These are phyloP conservation scores for Boletus sensibilis DNA, from an alignment of 768 basidiomycete genomes.

Conservation along the genomic window DNA sequence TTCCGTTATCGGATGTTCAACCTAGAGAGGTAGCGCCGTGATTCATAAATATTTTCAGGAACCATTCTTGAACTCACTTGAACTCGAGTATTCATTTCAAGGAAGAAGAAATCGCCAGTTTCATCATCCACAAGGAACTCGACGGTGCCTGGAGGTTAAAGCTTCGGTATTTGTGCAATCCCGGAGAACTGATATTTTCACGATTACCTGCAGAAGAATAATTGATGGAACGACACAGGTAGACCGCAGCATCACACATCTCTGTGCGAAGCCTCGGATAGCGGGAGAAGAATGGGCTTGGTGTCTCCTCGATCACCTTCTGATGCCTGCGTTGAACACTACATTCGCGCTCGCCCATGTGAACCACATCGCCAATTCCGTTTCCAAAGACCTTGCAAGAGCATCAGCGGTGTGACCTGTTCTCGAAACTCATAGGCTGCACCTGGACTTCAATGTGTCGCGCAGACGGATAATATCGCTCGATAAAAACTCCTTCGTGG, in stretches of 20 bases:
- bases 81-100: conserved; percentile 72
- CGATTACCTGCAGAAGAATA: conserved; percentile 57
- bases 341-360: conserved; percentile 71
- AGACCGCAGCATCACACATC: conserved; percentile 55
- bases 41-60: neutral
- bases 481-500: conserved; percentile 54
- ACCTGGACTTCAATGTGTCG: conserved; percentile 71
- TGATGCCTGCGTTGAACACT: conserved; percentile 68
- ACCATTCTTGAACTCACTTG: conserved; percentile 36
- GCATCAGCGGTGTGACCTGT: neutral
- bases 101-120: conserved; percentile 57
- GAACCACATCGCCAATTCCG: conserved; percentile 54
- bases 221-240: conserved; percentile 46
- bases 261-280: conserved; percentile 44
- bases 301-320: conserved; percentile 71
- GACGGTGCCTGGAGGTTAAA: conserved; percentile 48
- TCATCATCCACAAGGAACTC: conserved; percentile 63
- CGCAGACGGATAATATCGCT: conserved; percentile 53
- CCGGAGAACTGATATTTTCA: neutral
- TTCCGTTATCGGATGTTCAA: conserved; percentile 70
- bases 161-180: neutral
- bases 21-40: conserved; percentile 34
- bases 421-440: neutral
- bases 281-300: conserved; percentile 53
- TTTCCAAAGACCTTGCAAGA: conserved; percentile 61